Evolutionary conservation across 192 early-diverging fungal genomes (phyloP).

Genomic region (Coemansia pectinata): DNA sequence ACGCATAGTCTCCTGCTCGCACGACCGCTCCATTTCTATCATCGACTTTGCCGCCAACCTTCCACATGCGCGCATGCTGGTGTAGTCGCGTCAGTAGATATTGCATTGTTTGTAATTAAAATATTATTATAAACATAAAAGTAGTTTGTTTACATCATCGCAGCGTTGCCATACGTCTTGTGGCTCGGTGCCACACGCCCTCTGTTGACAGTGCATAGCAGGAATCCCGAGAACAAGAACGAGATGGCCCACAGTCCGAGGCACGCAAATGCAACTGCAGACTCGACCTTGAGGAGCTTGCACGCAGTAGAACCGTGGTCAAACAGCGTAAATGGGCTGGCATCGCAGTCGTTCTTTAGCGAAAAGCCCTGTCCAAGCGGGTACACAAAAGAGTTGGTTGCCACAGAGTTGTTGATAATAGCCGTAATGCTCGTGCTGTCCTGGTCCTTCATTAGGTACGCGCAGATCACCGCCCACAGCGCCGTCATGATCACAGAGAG

Average conservation of each 20-base stretch:
- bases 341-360: conserved; percentile 48
- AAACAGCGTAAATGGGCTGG: conserved; percentile 29
- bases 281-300: conserved; percentile 45
- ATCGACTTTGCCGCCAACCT: conserved; percentile 45
- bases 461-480: conserved; percentile 53
- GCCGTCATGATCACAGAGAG: conserved; percentile 39
- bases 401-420: conserved; percentile 23
- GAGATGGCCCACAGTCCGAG: conserved; percentile 44
- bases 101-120: background rate
- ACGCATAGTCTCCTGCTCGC: conserved; percentile 83
- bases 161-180: background rate
- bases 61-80: conserved; percentile 28
- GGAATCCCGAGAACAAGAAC: conserved; percentile 34
- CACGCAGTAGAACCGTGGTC: conserved; percentile 44
- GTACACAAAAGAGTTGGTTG: conserved; percentile 24
- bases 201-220: conserved; percentile 41
- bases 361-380: conserved; percentile 54
- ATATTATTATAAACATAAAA: background rate
- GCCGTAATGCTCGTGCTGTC: conserved; percentile 14
- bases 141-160: background rate
- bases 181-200: background rate
- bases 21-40: conserved; percentile 57
- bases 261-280: conserved; percentile 39
- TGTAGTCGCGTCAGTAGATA: background rate
- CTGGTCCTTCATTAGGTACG: conserved; percentile 40